A percentile compares a stretch with the other conserved stretches of the same genome.
These are phyloP conservation scores for Amphicarpaea edgeworthii DNA, from an alignment of 306 rosid genomes.

Conservation along the genomic window DNA sequence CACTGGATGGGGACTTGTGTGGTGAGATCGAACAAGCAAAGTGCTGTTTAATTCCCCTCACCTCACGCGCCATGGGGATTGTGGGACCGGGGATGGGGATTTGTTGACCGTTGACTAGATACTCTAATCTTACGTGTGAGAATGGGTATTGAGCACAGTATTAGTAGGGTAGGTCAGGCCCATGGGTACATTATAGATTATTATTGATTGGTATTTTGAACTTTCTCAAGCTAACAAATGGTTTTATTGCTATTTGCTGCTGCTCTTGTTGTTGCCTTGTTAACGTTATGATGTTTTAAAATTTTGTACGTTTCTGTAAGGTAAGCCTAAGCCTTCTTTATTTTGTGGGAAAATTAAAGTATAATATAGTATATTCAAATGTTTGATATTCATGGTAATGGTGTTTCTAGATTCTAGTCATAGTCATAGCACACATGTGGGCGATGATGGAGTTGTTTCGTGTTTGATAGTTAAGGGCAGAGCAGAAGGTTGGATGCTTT, in stretches of 20 bases:
- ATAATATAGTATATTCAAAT: neutral
- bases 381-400: neutral
- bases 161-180: neutral
- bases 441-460: no score
- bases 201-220: neutral
- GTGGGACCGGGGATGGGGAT: conserved; percentile 15
- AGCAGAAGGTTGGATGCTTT: no score
- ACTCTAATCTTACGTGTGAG: conserved; percentile 18
- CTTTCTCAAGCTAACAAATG: neutral
- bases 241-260: neutral
- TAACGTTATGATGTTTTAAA: neutral
- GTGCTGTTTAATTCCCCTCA: conserved; percentile 37
- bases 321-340: neutral
- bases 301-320: neutral
- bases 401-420: neutral
- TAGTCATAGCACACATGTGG: no score
- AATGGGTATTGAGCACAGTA: neutral
- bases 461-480: no score
- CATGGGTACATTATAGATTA: neutral
- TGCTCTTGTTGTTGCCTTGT: neutral
- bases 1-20: conserved; percentile 48
- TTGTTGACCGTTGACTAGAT: conserved; percentile 66
- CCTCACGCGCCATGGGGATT: conserved; percentile 52
- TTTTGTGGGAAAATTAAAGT: neutral
- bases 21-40: conserved; percentile 38